Conservation (phyloP, 192 early-diverging fungal species). For the Coemansia furcata region DNA sequence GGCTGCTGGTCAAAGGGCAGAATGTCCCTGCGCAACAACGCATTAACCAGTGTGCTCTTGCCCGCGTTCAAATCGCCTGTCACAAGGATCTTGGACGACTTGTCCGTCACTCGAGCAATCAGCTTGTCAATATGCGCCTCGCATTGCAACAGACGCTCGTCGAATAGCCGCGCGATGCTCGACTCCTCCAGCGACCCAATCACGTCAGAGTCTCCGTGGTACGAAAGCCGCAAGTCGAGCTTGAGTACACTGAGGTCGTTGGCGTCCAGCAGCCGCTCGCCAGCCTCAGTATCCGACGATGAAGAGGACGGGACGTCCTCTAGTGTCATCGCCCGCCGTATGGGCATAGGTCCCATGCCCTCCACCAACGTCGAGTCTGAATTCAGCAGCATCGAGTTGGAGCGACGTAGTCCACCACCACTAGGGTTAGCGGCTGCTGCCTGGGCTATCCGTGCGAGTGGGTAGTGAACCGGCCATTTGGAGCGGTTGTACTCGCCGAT, state of each 20-base stretch:
- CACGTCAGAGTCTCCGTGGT: conserved; percentile 60
- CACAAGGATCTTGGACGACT: conserved; percentile 89
- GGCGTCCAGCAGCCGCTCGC: conserved; percentile 23
- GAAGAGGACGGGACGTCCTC: conserved; percentile 12
- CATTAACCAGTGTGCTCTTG: conserved; percentile 97
- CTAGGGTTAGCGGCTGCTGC: not conserved
- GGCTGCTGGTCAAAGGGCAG: conserved; percentile 97
- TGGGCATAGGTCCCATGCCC: conserved; percentile 1
- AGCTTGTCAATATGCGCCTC: conserved; percentile 80
- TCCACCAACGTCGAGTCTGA: conserved; percentile 18
- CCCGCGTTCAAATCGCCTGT: conserved; percentile 98
- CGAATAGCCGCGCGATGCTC: conserved; percentile 69
- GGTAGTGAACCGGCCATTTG: conserved; percentile 67
- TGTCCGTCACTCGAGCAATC: conserved; percentile 82
- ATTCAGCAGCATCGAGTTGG: conserved; percentile 29
- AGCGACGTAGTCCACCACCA: conserved; percentile 21
- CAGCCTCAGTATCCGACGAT: not conserved
- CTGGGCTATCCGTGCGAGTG: conserved; percentile 44
- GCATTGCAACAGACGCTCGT: conserved; percentile 66
- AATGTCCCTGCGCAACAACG: conserved; percentile 84
- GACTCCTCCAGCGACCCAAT: conserved; percentile 65
- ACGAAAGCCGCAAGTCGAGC: conserved; percentile 66
- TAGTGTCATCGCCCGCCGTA: conserved; percentile 36
- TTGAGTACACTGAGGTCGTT: conserved; percentile 57
- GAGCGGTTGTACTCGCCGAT: conserved; percentile 67